Evolutionary conservation across 1,139 yeast species (phyloP).

Genomic region (Eremothecium gossypii): DNA sequence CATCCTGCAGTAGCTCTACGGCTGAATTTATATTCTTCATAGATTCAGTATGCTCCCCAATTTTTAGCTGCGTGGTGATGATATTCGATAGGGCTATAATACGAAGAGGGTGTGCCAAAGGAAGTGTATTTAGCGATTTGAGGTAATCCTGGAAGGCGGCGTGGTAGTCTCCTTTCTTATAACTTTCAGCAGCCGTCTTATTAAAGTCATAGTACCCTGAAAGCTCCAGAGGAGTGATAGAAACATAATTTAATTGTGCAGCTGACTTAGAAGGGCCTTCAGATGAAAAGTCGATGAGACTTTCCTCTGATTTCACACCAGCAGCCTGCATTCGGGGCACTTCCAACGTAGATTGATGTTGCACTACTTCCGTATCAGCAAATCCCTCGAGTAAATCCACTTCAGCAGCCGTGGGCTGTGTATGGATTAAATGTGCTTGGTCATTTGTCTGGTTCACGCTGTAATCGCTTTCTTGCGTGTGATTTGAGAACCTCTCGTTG

Average conservation of each 20-base stretch:
- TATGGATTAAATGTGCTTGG: too few relatives aligned
- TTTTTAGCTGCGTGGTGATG: conserved; percentile 56
- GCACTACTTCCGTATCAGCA: too few relatives aligned
- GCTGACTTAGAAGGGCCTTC: too few relatives aligned
- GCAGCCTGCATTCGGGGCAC: too few relatives aligned
- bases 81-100: conserved; percentile 70
- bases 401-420: too few relatives aligned
- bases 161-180: conserved; percentile 73
- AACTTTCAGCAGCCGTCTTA: conserved; percentile 51
- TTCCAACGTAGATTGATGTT: too few relatives aligned
- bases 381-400: too few relatives aligned
- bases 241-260: background rate
- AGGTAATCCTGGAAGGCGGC: conserved; percentile 55
- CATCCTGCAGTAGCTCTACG: conserved; percentile 43
- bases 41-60: conserved; percentile 67
- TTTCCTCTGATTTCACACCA: too few relatives aligned
- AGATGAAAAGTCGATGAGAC: too few relatives aligned
- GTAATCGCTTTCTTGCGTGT: too few relatives aligned
- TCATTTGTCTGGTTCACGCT: too few relatives aligned
- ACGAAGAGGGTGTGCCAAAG: conserved; percentile 54
- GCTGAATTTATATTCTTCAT: conserved; percentile 49
- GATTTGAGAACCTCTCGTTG: too few relatives aligned
- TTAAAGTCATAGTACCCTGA: conserved; percentile 40
- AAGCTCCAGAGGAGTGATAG: conserved; percentile 24
- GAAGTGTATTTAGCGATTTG: conserved; percentile 53